Conservation (phyloP, 495 filamentous ascomycete species). For the Tuber melanosporum region DNA sequence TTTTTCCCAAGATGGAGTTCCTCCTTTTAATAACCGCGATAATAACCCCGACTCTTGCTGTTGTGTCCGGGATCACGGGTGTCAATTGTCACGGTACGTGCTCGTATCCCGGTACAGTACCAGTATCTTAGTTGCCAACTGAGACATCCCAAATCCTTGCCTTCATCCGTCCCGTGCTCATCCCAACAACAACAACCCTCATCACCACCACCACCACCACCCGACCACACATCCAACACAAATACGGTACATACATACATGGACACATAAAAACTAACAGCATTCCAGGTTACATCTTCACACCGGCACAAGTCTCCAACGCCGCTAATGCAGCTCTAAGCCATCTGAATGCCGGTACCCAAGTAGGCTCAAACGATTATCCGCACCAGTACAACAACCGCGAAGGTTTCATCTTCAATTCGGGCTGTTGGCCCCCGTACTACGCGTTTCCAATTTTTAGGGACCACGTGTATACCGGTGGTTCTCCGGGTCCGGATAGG, state of each 20-base stretch:
- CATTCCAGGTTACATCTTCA: slow-evolving; percentile 11
- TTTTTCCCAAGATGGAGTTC: neutral
- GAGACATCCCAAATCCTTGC: slow-evolving; percentile 4
- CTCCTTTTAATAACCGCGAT: neutral
- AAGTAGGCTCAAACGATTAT: slow-evolving; percentile 52
- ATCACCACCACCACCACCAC: neutral
- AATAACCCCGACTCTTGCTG: neutral
- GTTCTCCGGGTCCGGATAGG: slow-evolving; percentile 63
- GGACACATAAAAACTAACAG: neutral
- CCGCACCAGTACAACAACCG: slow-evolving; percentile 69
- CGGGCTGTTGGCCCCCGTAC: slow-evolving; percentile 50
- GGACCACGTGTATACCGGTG: slow-evolving; percentile 52
- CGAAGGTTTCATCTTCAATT: slow-evolving; percentile 63
- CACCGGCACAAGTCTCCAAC: slow-evolving; percentile 44
- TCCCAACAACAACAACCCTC: neutral
- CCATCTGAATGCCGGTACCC: slow-evolving; percentile 47
- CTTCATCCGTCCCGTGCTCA: neutral
- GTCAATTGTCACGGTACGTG: neutral
- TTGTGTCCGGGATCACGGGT: slow-evolving; percentile 3
- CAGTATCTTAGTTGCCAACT: neutral
- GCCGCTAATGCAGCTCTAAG: slow-evolving; percentile 51
- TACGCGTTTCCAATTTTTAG: slow-evolving; percentile 64
- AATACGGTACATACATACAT: neutral
- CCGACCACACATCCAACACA: neutral
- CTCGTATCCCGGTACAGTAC: neutral